Evolutionary conservation across 495 filamentous ascomycete species (phyloP).

Genomic region (Recurvomyces mirabilis): DNA sequence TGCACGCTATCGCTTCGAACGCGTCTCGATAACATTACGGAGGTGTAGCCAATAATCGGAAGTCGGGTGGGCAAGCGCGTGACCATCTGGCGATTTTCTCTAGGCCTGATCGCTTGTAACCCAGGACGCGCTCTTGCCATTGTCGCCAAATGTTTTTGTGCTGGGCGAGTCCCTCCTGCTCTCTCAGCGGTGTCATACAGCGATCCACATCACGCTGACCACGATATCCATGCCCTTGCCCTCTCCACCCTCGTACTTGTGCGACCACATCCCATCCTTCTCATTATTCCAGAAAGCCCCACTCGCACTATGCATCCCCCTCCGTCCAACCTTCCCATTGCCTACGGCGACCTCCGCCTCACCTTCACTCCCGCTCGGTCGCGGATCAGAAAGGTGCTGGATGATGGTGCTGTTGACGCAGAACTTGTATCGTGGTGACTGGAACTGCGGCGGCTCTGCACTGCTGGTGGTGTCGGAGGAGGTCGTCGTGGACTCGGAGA

Average conservation of each 20-base stretch:
- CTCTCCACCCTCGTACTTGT: conserved; percentile 80
- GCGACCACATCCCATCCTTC: conserved; percentile 95
- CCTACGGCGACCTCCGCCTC: conserved; percentile 23
- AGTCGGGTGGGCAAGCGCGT: too few relatives aligned
- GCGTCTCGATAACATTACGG: too few relatives aligned
- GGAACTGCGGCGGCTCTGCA: not conserved
- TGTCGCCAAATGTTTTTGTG: too few relatives aligned
- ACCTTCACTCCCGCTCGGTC: conserved; percentile 28
- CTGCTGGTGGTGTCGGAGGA: conserved; percentile 8
- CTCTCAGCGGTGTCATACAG: conserved; percentile 16
- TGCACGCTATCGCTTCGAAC: too few relatives aligned
- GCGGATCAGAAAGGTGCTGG: conserved; percentile 55
- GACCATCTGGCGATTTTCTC: too few relatives aligned
- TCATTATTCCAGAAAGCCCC: conserved; percentile 97
- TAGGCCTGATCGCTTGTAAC: too few relatives aligned
- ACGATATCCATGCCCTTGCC: conserved; percentile 83
- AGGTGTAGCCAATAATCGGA: too few relatives aligned
- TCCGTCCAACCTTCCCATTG: conserved; percentile 54
- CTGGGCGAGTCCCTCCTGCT: conserved; percentile 4
- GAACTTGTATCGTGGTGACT: conserved; percentile 55
- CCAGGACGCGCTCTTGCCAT: too few relatives aligned
- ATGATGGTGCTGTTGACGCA: conserved; percentile 96
- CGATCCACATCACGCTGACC: conserved; percentile 82
- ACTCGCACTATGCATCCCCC: conserved; percentile 91
- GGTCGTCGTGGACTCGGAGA: conserved; percentile 50